Evolutionary conservation across 306 rosid genomes (phyloP).

Genomic region (Luffa aegyptiaca): DNA sequence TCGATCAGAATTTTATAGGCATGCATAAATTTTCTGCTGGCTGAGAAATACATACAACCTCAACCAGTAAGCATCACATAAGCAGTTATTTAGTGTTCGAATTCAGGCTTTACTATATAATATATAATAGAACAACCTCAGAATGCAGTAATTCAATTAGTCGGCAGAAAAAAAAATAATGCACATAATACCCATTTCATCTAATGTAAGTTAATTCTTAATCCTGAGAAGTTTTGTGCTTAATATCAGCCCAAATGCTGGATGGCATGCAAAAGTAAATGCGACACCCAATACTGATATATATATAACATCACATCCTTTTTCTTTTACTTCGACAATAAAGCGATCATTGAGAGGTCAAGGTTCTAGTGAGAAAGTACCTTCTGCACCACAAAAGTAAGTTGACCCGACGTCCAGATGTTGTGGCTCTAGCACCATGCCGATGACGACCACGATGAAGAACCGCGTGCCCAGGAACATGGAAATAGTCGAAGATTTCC

Average conservation of each 20-base stretch:
- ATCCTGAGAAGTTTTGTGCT: neutral
- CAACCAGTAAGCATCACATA: neutral
- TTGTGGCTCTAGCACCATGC: constrained; percentile 88
- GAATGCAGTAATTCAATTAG: neutral
- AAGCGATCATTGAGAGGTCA: neutral
- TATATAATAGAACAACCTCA: neutral
- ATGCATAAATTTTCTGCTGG: neutral
- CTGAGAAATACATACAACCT: neutral
- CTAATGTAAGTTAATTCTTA: neutral
- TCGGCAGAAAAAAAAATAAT: neutral
- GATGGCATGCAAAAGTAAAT: neutral
- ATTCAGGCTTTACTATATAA: neutral
- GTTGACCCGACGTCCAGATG: constrained; percentile 62
- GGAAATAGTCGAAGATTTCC: constrained; percentile 70
- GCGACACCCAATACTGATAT: neutral
- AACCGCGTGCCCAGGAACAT: constrained; percentile 76
- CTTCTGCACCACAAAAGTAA: constrained; percentile 94
- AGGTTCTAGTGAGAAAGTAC: constrained; percentile 23
- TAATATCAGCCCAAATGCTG: neutral
- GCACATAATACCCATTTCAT: neutral
- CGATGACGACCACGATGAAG: constrained; percentile 90
- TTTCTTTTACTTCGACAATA: neutral
- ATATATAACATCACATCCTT: neutral
- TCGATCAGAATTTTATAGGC: neutral
- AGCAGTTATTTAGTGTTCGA: neutral